Evolutionary conservation across 495 filamentous ascomycete species (phyloP).

Genomic region (Neurospora tetraspora): DNA sequence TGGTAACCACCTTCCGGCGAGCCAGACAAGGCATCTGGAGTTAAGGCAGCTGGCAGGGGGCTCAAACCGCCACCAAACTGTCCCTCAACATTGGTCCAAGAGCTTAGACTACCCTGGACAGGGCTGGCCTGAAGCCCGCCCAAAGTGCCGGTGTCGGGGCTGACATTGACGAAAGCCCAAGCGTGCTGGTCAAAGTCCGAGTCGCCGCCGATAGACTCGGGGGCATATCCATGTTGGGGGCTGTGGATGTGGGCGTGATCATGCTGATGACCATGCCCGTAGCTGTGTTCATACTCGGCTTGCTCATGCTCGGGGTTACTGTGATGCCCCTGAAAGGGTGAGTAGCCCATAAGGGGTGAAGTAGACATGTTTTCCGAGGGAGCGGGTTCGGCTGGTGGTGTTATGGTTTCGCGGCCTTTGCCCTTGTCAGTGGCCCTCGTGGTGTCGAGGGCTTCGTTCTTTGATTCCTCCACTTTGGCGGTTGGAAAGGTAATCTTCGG

Average conservation of each 20-base stretch:
- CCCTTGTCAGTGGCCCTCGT: not conserved
- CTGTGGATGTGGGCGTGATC: constrained; percentile 25
- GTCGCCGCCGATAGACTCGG: not conserved
- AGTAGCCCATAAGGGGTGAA: not conserved
- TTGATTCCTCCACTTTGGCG: not conserved
- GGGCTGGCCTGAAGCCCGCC: not conserved
- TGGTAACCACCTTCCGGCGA: not conserved
- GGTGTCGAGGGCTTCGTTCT: not conserved
- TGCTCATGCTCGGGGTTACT: not conserved
- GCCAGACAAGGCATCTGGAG: not conserved
- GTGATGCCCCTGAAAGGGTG: not conserved
- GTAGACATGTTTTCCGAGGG: not conserved
- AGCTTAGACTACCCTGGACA: not conserved
- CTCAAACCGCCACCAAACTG: constrained; percentile 1
- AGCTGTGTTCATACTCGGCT: not conserved
- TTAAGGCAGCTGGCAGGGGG: not conserved
- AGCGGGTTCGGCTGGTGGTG: not conserved
- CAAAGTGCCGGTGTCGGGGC: not conserved
- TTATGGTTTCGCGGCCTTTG: not conserved
- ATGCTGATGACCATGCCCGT: not conserved
- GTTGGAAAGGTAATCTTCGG: not conserved
- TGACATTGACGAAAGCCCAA: not conserved
- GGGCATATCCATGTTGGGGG: constrained; percentile 9
- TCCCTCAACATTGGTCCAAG: not conserved
- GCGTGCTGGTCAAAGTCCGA: not conserved